A percentile compares a stretch with the other conserved stretches of the same genome.
Conservation (phyloP, 1,139 yeast species). For the Saccharomyces hybrid region DNA sequence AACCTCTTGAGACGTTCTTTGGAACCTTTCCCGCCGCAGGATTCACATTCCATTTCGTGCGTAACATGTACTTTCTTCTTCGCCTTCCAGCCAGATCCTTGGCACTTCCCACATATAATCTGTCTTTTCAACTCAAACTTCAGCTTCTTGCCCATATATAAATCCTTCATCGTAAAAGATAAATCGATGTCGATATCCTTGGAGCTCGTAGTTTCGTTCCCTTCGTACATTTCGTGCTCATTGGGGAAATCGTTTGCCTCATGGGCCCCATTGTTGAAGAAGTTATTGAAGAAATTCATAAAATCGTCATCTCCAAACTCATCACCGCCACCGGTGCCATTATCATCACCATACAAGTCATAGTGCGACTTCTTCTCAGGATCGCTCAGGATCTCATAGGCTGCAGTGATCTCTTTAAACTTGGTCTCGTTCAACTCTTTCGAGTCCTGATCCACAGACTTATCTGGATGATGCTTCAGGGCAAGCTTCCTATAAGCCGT, state of each 20-base stretch:
- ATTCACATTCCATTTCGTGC: constrained; percentile 53
- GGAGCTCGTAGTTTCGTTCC: constrained; percentile 25
- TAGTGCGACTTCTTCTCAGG: constrained; percentile 49
- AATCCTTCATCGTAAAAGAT: constrained; percentile 43
- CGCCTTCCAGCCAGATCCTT: constrained; percentile 53
- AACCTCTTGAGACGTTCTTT: constrained; percentile 54
- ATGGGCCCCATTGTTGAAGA: constrained; percentile 1
- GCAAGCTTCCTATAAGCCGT: constrained; percentile 74
- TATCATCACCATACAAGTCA: constrained; percentile 46
- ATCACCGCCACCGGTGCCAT: constrained; percentile 18
- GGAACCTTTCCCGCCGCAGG: constrained; percentile 69
- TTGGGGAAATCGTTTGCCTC: not conserved
- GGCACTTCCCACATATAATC: constrained; percentile 61
- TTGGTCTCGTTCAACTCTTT: constrained; percentile 60
- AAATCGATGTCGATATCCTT: constrained; percentile 52
- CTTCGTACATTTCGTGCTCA: not conserved
- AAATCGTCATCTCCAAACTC: constrained; percentile 15
- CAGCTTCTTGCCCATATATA: constrained; percentile 73
- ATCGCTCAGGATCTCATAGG: constrained; percentile 68
- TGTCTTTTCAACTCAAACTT: constrained; percentile 70
- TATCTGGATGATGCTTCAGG: constrained; percentile 71
- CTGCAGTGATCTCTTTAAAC: constrained; percentile 70
- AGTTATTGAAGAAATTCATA: constrained; percentile 11
- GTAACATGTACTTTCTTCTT: constrained; percentile 17
- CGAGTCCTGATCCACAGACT: constrained; percentile 53